Evolutionary conservation across 129 eudicot genomes (phyloP), one percentile per base, ranked within the genome.

Genomic region (Helichrysum umbraculigerum): DNA sequence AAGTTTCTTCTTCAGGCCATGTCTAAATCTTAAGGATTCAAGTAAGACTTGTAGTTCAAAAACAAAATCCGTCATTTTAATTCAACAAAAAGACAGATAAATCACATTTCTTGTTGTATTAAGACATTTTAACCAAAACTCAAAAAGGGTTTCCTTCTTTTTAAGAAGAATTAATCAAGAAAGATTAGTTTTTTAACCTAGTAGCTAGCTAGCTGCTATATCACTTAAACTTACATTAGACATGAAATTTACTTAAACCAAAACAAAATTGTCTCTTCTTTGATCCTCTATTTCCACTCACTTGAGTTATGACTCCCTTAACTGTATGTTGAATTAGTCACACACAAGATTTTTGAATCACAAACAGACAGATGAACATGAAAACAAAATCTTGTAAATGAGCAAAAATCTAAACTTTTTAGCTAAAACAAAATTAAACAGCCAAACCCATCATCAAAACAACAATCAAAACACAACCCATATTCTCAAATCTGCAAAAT

Each of bases 1-100:
- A 72, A 66, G 64, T 66, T 66, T 21, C 21, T 76, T 76, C 68
- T 51, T 61, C 59, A 28, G 68, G 32, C 77, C 67, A 72, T 63
- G 11, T 51, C 66, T 33, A 7, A 71, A 71, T 78, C 70, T 28
- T 61, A 68, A 17, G 29, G 47, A 68, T 70, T 58, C 29, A 39
- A 66, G 20, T 17, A 33, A 76, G 66, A 34, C 58, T 66, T 54
- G 58, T 30, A 66, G 33, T 19, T 72, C 8, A 44, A 25, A 39
- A 61, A 17, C 70, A 28, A 39, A 62, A 62, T 41, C 78, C 35
- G 41, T 19, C 34, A 58, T 69, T 19, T 15, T 28, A 73, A 60
- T 10, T 72, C 20, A 52, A 56, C 66, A 56, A 29, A 25, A 2
- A 70, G 52, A 12, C 57, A 3, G 22, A 7, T 74, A 60, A 8